Evolutionary conservation across 345 rosid species (phyloP).

Genomic region (Eucalyptus urophylla): DNA sequence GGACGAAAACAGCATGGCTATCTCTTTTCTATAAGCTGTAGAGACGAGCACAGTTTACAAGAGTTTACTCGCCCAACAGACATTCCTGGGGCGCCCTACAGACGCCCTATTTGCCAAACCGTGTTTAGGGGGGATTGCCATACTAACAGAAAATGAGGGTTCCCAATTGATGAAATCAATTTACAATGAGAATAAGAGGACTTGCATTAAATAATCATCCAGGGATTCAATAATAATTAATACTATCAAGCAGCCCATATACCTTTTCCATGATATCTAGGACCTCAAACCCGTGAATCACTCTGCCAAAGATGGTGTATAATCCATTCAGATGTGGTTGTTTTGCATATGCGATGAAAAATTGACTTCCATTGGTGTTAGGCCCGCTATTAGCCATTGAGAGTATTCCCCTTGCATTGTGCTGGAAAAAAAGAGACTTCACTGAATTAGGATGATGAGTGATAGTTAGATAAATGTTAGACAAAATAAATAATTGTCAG

Average conservation of each 20-base stretch:
- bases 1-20: not conserved
- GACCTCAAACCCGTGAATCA: slow-evolving; percentile 97
- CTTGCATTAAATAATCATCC: not conserved
- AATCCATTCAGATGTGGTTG: slow-evolving; percentile 97
- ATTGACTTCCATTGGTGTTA: slow-evolving; percentile 95
- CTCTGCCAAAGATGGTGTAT: slow-evolving; percentile 89
- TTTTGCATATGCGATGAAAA: slow-evolving; percentile 74
- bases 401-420: slow-evolving; percentile 86
- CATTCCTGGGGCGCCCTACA: not conserved
- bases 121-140: not conserved
- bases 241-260: not conserved
- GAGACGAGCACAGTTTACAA: not conserved
- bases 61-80: not conserved
- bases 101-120: not conserved
- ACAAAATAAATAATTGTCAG: not conserved
- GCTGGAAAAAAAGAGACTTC: slow-evolving; percentile 24
- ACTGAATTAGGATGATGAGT: not conserved
- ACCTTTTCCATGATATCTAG: slow-evolving; percentile 99
- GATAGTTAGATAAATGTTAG: not conserved
- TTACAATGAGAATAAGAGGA: not conserved
- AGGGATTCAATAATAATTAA: not conserved
- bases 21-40: not conserved
- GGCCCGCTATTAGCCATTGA: slow-evolving; percentile 99
- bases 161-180: not conserved
- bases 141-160: not conserved